Conservation (phyloP, 768 basidiomycete species). For the Dioszegia hungarica region DNA sequence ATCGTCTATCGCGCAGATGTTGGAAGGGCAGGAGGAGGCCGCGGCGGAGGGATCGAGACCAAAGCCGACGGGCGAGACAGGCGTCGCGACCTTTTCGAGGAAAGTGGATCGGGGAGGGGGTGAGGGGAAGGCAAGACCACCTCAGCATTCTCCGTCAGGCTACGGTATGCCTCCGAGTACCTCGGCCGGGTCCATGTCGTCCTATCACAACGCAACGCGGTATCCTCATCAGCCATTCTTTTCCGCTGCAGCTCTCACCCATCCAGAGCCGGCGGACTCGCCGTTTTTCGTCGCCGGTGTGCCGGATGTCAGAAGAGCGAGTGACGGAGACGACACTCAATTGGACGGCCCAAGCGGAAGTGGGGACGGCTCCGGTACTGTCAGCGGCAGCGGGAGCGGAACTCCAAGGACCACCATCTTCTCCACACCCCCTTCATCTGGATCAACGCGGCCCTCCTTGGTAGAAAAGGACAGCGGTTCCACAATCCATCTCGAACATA, state of each 20-base stretch:
- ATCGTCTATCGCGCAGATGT: slow-evolving; percentile 22
- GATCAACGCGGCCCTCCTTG: too few relatives aligned
- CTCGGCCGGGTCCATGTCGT: neutral
- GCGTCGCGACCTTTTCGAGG: slow-evolving; percentile 13
- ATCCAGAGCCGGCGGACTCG: slow-evolving; percentile 2
- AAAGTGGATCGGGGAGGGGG: slow-evolving; percentile 13
- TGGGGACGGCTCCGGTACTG: too few relatives aligned
- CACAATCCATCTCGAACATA: too few relatives aligned
- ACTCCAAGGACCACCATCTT: neutral
- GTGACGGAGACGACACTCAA: slow-evolving; percentile 9
- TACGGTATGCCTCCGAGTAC: neutral
- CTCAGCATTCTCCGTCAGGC: slow-evolving; percentile 9
- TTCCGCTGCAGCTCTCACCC: slow-evolving; percentile 12
- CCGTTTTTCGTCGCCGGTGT: slow-evolving; percentile 20
- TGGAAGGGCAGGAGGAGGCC: slow-evolving; percentile 2
- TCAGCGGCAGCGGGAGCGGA: neutral
- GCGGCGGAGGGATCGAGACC: neutral
- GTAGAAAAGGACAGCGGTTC: neutral
- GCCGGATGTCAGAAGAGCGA: slow-evolving; percentile 9
- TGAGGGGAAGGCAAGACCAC: neutral
- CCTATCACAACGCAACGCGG: too few relatives aligned
- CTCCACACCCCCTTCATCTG: neutral
- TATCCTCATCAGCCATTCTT: neutral
- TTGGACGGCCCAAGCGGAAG: too few relatives aligned
- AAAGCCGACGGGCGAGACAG: slow-evolving; percentile 3